phyloP scores from a whole-genome alignment of 345 rosid genomes.

The Lumnitzera racemosa region DNA sequence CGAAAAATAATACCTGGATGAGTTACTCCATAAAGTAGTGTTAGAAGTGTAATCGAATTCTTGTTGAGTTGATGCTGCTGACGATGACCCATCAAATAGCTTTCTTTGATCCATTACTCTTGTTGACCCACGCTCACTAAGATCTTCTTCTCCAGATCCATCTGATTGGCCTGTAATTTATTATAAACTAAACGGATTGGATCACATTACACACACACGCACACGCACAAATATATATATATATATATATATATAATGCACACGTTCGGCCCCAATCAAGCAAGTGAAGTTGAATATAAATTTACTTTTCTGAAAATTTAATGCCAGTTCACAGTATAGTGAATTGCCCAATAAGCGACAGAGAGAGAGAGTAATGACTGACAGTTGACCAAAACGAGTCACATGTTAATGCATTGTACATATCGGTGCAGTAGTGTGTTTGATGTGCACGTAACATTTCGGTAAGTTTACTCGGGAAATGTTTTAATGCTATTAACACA shows the following conservation, averaged over 20 bases:
- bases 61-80: conserved; percentile 33
- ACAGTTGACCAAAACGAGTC: too few species aligned
- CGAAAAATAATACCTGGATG: conserved; percentile 48
- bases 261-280: too few species aligned
- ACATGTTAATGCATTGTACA: too few species aligned
- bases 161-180: conserved; percentile 41
- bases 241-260: background rate
- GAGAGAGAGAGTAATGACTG: too few species aligned
- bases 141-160: conserved; percentile 76
- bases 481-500: too few species aligned
- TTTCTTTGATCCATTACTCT: conserved; percentile 39
- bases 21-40: conserved; percentile 60
- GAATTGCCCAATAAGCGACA: too few species aligned
- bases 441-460: too few species aligned
- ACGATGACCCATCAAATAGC: conserved; percentile 27
- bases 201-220: background rate
- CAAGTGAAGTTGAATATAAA: too few species aligned
- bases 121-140: conserved; percentile 19
- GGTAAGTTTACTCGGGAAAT: too few species aligned
- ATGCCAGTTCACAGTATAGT: too few species aligned
- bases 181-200: background rate
- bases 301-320: too few species aligned
- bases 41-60: conserved; percentile 41
- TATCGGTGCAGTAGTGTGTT: too few species aligned
- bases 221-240: background rate